Conservation (phyloP, 2,329 filamentous ascomycete genomes). For the Aspergillus flavus region DNA sequence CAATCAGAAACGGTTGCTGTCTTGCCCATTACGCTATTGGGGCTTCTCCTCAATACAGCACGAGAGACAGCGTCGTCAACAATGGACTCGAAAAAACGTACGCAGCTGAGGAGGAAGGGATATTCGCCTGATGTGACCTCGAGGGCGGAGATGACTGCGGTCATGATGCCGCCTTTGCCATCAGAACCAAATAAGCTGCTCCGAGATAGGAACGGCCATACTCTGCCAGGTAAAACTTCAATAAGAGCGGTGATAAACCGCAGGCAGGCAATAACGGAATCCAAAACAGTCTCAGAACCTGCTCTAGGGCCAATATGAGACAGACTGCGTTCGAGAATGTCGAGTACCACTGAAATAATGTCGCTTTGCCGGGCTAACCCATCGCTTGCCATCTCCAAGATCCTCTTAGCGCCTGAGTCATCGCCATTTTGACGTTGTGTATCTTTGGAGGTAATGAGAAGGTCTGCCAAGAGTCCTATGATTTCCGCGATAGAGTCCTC, state of each 20-base stretch:
- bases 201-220: slow-evolving; percentile 87
- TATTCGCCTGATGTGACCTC: slow-evolving; percentile 79
- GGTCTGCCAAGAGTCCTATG: slow-evolving; percentile 71
- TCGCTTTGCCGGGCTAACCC: slow-evolving; percentile 58
- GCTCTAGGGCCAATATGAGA: slow-evolving; percentile 58
- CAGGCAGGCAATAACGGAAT: slow-evolving; percentile 72
- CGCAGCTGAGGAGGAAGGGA: slow-evolving; percentile 72
- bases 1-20: slow-evolving; percentile 42
- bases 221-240: slow-evolving; percentile 72
- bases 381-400: slow-evolving; percentile 55
- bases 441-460: slow-evolving; percentile 57
- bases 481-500: slow-evolving; percentile 70
- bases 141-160: slow-evolving; percentile 75
- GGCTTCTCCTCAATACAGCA: slow-evolving; percentile 50
- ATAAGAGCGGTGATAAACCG: slow-evolving; percentile 78
- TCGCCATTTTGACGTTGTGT: slow-evolving; percentile 33
- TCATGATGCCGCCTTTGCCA: slow-evolving; percentile 74
- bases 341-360: slow-evolving; percentile 77
- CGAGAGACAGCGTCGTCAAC: slow-evolving; percentile 71
- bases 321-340: slow-evolving; percentile 74
- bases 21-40: slow-evolving; percentile 33
- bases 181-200: slow-evolving; percentile 78
- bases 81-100: slow-evolving; percentile 73
- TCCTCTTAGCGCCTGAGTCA: slow-evolving; percentile 42
- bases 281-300: slow-evolving; percentile 63